Conservation (phyloP, 306 rosid species). For the Calophaca sinica region DNA sequence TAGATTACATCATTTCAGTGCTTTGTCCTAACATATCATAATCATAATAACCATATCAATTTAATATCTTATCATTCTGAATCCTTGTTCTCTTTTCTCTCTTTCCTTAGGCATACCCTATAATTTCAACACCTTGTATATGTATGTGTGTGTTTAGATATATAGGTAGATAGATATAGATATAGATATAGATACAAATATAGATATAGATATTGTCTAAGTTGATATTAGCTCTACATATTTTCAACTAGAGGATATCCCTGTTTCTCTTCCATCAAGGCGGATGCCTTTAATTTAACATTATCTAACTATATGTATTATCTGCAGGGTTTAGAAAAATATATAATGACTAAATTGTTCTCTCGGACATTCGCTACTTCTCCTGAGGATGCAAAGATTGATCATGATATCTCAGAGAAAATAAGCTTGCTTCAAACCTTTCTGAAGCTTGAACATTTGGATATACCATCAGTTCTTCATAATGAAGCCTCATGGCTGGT, state of each 20-base stretch:
- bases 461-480: slow-evolving; percentile 60
- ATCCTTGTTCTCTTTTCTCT: background rate
- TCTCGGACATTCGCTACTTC: slow-evolving; percentile 61
- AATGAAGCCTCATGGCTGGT: slow-evolving; percentile 77
- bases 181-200: too few species aligned
- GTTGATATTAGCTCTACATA: slow-evolving; percentile 11
- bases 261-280: background rate
- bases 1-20: too few species aligned
- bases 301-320: background rate
- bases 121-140: too few species aligned
- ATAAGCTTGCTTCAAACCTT: slow-evolving; percentile 64
- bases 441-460: slow-evolving; percentile 75
- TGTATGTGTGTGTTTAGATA: too few species aligned
- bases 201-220: too few species aligned
- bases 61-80: background rate
- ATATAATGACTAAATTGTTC: slow-evolving; percentile 76
- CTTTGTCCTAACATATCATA: background rate
- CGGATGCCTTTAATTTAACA: background rate
- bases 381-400: slow-evolving; percentile 61
- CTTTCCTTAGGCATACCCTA: background rate
- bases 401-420: slow-evolving; percentile 60
- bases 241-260: background rate
- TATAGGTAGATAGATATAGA: too few species aligned
- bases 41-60: background rate
- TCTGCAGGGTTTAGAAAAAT: slow-evolving; percentile 75